Evolutionary conservation across 352 stramenopile species (phyloP), one percentile per base, ranked within the genome.

Genomic region (Aphanomyces invadans): DNA sequence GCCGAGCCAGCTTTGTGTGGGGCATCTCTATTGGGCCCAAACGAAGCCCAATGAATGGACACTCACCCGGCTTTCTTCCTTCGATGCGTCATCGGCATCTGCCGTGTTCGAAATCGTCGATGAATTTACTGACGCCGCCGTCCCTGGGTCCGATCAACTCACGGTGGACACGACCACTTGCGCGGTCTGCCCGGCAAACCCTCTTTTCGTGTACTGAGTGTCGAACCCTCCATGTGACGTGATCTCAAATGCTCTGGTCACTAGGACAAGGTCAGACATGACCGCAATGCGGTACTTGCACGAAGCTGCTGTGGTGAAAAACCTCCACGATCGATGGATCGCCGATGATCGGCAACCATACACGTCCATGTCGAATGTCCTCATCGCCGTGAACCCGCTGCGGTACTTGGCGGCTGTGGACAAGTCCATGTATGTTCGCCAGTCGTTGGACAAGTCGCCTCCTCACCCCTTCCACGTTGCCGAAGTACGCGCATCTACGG

Each of bases 251-350:
- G 4, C 0, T 46, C 19, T 63, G n/a, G 46, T 3, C 29, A 54
- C 38, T n/a, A 85, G 68, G 26, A 90, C 81, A 11, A 76, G 80
- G 12, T 74, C 79, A 17, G 83, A 92, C 52, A 92, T 92, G 81
- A 92, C 84, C 63, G 87, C 82, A 46, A 73, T 92, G 32, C 78
- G 81, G 33, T 78, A 92, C 48, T 62, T 92, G 46, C 82, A 68
- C 26, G 61, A 68, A 38, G 61, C 61, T 33, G 42, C 61, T 2
- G n/a, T 68, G 3, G 61, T 61, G 29, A 68, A 68, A 25, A 68
- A 68, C 61, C 61, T 68, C 12, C 26, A 68, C 28, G 61, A 68
- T 32, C 61, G 61, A 32, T 68, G 39, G 32, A 56, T 59, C 17
- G 23, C 28, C 25, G 38, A 59, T 25, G 46, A 68, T 26, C 42